Percentiles rank a stretch among this genome's conserved stretches.
Conservation (phyloP, 2,329 filamentous ascomycete species). For the Pseudocercospora musae region DNA sequence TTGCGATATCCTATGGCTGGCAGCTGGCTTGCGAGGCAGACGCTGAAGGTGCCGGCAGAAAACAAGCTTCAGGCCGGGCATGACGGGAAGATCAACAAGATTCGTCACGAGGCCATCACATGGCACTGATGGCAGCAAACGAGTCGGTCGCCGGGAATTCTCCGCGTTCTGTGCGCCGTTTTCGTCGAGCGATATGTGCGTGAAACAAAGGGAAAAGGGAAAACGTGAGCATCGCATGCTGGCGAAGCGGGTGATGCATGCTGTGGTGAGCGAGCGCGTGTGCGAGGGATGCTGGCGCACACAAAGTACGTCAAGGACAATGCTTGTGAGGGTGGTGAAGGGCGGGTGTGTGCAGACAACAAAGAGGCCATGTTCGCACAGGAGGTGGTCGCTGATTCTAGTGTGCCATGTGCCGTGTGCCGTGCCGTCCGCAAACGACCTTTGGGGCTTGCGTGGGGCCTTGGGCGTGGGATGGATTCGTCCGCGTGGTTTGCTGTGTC, state of each 20-base stretch:
- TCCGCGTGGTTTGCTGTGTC: not conserved
- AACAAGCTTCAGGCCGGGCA: conserved; percentile 3
- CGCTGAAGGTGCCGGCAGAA: not conserved
- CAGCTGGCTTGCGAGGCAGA: not conserved
- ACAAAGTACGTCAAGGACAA: conserved; percentile 6
- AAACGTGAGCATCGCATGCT: conserved; percentile 17
- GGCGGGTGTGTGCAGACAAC: conserved; percentile 2
- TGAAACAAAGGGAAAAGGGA: conserved; percentile 16
- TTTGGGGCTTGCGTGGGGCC: too few species aligned
- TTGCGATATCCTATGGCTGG: too few species aligned
- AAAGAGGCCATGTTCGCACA: conserved; percentile 5
- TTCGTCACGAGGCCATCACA: conserved; percentile 3
- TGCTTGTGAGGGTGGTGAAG: conserved; percentile 18
- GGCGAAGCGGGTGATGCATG: conserved; percentile 17
- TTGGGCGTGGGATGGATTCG: not conserved
- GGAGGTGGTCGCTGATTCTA: conserved; percentile 2
- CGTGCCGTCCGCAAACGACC: conserved; percentile 8
- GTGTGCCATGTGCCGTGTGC: too few species aligned
- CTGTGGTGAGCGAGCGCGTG: conserved; percentile 5
- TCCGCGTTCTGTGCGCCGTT: not conserved
- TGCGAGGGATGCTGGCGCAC: conserved; percentile 14
- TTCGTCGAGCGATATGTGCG: conserved; percentile 2
- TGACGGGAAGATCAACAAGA: not conserved
- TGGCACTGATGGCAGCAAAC: not conserved
- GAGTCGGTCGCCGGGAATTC: conserved; percentile 6